These are phyloP conservation scores for Trichoderma orchidacearum DNA, from an alignment of 495 filamentous ascomycete genomes.

Conservation along the genomic window DNA sequence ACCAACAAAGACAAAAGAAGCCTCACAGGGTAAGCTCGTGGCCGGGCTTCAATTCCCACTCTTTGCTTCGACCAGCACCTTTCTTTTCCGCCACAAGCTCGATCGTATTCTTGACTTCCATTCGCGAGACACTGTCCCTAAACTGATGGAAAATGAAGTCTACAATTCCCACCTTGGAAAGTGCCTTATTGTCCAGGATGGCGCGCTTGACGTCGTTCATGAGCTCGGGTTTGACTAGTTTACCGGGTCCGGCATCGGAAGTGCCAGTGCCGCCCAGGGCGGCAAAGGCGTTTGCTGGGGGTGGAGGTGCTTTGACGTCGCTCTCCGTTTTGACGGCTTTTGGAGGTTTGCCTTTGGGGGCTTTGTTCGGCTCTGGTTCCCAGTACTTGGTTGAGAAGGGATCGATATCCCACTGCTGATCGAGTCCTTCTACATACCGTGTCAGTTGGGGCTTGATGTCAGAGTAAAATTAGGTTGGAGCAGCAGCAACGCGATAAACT, in stretches of 20 bases:
- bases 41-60: conserved; percentile 4
- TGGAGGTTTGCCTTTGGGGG: conserved; percentile 8
- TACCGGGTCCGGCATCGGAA: background rate
- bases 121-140: conserved; percentile 49
- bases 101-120: conserved; percentile 59
- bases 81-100: conserved; percentile 40
- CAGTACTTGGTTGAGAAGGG: conserved; percentile 79
- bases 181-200: conserved; percentile 36
- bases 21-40: conserved; percentile 3
- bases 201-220: conserved; percentile 59
- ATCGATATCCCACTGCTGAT: conserved; percentile 49
- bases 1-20: background rate
- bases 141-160: conserved; percentile 66
- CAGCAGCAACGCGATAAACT: too few relatives aligned
- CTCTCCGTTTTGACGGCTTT: conserved; percentile 3
- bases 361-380: conserved; percentile 20
- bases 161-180: conserved; percentile 62
- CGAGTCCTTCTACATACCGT: conserved; percentile 14
- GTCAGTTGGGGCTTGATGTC: conserved; percentile 4
- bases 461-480: background rate
- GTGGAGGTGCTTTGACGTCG: conserved; percentile 6
- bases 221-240: conserved; percentile 42
- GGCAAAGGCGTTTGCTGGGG: conserved; percentile 8
- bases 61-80: conserved; percentile 2
- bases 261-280: background rate